Base-by-base conservation (phyloP, 441 rosid genomes). In the Manihot esculenta region DNA sequence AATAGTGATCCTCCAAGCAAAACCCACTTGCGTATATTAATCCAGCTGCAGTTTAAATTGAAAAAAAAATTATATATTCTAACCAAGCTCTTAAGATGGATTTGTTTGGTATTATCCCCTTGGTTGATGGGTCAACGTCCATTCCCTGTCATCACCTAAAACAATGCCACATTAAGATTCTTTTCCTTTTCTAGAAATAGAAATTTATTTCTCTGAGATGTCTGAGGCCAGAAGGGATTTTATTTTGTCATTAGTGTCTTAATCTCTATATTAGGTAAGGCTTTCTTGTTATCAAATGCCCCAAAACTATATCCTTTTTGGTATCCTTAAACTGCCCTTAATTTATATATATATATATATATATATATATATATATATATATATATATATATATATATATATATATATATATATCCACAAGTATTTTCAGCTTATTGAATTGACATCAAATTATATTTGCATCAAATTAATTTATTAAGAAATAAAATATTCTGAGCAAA, bases 71-170 rank as follows among this genome's bases (percentile, higher is more conserved):
- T 58, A 58, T 53, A 54, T 51, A 35, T 5, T 61, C 55, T 56
- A 69, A 80, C 64, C 55, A 38, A 55, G 67, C 20, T 68, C 60
- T 62, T 78, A 76, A 83, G 84, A 77, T 81, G 85, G 89, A 81
- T 84, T 88, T 83, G 87, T 87, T 89, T 92, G 89, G 87, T 87
- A 81, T 90, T 90, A 90, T 92, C 96, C 79, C 78, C 79, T 77
- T 92, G 81, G 98, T 94, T 94, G 96, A 87, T 83, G 77, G 91
- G 97, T 94, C 97, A 85, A 79, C 97, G 84, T 92, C 99, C 82
- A 72, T 79, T 87, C 87, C 88, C 76, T 88, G 85, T 89, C 98
- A 87, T 86, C 89, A 90, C 96, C 96, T 88, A 92, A 80, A 89
- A 84, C 87, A 80, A 86, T 85, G 94, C 97, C 87, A 79, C 86